A percentile compares a stretch with the other conserved stretches of the same genome.
Conservation (phyloP, 176 grass and related monocot genomes). For the Carex littledalei region DNA sequence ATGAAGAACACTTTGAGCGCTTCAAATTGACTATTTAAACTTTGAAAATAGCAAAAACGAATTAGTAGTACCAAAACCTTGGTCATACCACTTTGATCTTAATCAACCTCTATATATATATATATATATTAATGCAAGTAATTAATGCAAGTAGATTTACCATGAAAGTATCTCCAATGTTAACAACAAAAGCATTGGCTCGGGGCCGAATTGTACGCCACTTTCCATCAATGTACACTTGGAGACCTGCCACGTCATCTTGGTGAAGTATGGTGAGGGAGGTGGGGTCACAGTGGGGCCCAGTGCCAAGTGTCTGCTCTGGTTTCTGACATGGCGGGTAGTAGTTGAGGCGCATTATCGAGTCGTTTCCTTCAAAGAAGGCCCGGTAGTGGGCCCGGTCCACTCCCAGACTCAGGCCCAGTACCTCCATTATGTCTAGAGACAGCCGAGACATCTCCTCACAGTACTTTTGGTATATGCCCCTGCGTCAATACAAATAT, state of each 20-base stretch:
- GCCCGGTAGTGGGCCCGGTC: conserved; percentile 36
- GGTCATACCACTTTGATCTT: no score
- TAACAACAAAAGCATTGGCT: conserved; percentile 54
- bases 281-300: conserved; percentile 87
- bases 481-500: conserved; percentile 18
- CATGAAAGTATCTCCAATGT: conserved; percentile 98
- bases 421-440: conserved; percentile 78
- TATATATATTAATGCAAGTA: no score
- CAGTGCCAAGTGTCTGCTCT: conserved; percentile 57
- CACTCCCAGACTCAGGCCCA: conserved; percentile 57
- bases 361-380: conserved; percentile 75
- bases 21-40: no score
- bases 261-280: conserved; percentile 96
- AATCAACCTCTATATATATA: no score
- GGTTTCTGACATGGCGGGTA: conserved; percentile 90
- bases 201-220: conserved; percentile 46
- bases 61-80: no score
- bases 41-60: no score
- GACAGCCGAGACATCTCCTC: conserved; percentile 68
- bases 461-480: conserved; percentile 59
- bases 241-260: conserved; percentile 73
- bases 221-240: conserved; percentile 46
- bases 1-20: no score
- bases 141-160: background rate
- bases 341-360: conserved; percentile 95